Percentiles rank a stretch among this genome's conserved stretches.
Evolutionary conservation across 2,329 filamentous ascomycete species (phyloP).

Genomic region (Venturia effusa): DNA sequence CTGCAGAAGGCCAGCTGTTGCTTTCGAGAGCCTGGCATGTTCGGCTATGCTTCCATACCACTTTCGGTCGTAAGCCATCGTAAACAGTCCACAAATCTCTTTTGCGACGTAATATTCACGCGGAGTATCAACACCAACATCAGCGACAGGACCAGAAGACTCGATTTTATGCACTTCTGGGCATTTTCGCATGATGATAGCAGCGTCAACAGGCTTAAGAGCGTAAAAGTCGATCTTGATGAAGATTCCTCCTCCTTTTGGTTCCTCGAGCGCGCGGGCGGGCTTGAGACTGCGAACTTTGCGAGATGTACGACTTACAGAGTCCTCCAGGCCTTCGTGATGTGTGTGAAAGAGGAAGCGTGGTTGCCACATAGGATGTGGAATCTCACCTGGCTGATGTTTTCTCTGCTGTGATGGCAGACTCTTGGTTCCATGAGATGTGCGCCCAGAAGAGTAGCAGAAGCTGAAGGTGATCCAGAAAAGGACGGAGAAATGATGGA

Average conservation of each 20-base stretch:
- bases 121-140: background rate
- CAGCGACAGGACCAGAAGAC: conserved; percentile 29
- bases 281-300: background rate
- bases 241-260: background rate
- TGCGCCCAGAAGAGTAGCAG: background rate
- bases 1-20: conserved; percentile 23
- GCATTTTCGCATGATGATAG: conserved; percentile 27
- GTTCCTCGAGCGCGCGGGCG: background rate
- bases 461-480: background rate
- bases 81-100: conserved; percentile 22
- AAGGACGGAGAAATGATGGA: background rate
- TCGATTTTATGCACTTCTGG: conserved; percentile 34
- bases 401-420: background rate
- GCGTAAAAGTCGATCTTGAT: conserved; percentile 25
- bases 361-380: background rate
- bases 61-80: conserved; percentile 17
- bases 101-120: conserved; percentile 21
- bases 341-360: conserved; percentile 10
- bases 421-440: background rate
- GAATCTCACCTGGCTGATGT: background rate
- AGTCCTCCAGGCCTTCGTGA: conserved; percentile 17
- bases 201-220: conserved; percentile 31
- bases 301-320: background rate
- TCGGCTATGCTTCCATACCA: conserved; percentile 32
- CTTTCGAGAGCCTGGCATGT: conserved; percentile 23